Base-by-base conservation (phyloP, 257 asterid genomes). In the Linaria vulgaris region DNA sequence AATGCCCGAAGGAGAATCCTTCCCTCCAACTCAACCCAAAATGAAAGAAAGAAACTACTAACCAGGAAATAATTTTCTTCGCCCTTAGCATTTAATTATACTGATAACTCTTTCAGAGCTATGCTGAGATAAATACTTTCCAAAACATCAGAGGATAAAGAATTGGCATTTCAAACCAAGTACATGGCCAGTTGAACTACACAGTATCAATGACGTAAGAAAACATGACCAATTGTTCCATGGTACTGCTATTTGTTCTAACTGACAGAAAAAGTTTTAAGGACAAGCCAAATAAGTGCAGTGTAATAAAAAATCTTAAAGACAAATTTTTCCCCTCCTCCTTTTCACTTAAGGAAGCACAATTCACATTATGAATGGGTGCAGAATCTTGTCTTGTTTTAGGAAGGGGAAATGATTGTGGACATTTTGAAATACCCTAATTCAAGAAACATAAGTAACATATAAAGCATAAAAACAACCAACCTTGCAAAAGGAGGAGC, bases 401-500 rank as follows among this genome's bases (percentile, higher is more conserved):
- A 30, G 21, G 30, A 7, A 31, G 46, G 38, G 23, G 53, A 3
- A 69, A 64, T 47, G 17, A 12, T 27, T 57, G 27, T 66, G 23
- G n/a, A 45, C 59, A 56, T 31, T n/a, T 50, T 14, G 9, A 55
- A 13, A 67, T 70, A 65, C 37, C 73, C 63, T 43, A 68, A 30
- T 21, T 37, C 22, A 24, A 30, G 34, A 56, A 58, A 34, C 8
- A 31, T 10, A 58, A 60, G n/a, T 46, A 24, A 21, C 11, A 44
- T 44, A n/a, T 44, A 63, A 34, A 16, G 27, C 19, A 15, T 61
- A 56, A 45, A 30, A 15, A 38, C 1, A 24, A 80, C 90, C 41
- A 74, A 76, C 96, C 85, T 82, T 67, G 67, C 43, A 54, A 46
- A 61, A 43, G 56, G 73, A 74, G 54, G 49, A 39, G 70, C 77